Percentiles rank a stretch among this genome's conserved stretches.
Conservation (phyloP, 169 alveolate genomes). For the Cryptosporidium ubiquitum region DNA sequence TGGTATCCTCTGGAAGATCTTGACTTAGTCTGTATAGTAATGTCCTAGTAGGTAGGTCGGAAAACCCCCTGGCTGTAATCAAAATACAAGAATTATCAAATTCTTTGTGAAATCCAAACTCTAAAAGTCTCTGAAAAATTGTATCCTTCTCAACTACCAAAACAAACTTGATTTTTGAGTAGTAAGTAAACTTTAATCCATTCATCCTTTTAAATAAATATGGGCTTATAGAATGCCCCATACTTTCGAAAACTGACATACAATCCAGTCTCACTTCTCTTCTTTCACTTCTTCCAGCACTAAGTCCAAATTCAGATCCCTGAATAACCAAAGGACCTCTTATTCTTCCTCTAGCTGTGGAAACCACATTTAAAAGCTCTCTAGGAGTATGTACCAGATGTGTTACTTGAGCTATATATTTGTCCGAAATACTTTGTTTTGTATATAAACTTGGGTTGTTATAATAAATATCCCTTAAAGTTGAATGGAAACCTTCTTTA, state of each 20-base stretch:
- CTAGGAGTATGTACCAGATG: slow-evolving; percentile 40
- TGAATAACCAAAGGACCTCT: slow-evolving; percentile 53
- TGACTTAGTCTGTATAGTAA: slow-evolving; percentile 34
- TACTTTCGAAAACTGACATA: slow-evolving; percentile 54
- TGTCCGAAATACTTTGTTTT: slow-evolving; percentile 45
- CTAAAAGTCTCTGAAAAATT: slow-evolving; percentile 53
- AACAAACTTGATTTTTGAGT: slow-evolving; percentile 36
- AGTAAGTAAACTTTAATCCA: slow-evolving; percentile 21
- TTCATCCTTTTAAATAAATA: slow-evolving; percentile 38
- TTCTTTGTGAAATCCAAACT: slow-evolving; percentile 11
- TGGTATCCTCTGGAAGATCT: slow-evolving; percentile 19
- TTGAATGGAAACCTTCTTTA: slow-evolving; percentile 56
- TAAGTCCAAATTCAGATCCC: slow-evolving; percentile 33
- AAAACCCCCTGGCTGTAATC: slow-evolving; percentile 59
- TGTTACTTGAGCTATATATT: slow-evolving; percentile 42
- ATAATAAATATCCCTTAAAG: slow-evolving; percentile 54
- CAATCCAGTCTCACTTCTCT: slow-evolving; percentile 43
- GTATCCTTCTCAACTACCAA: slow-evolving; percentile 68
- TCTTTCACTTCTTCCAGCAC: not conserved
- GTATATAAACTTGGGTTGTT: slow-evolving; percentile 47
- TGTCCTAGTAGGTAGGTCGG: slow-evolving; percentile 68
- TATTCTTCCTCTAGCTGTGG: slow-evolving; percentile 60
- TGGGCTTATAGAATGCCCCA: slow-evolving; percentile 71
- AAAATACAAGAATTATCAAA: slow-evolving; percentile 53
- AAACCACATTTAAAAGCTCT: slow-evolving; percentile 60